These are phyloP conservation scores for Thalia dealbata DNA, from an alignment of 176 grass and related monocot species.

Conservation along the genomic window DNA sequence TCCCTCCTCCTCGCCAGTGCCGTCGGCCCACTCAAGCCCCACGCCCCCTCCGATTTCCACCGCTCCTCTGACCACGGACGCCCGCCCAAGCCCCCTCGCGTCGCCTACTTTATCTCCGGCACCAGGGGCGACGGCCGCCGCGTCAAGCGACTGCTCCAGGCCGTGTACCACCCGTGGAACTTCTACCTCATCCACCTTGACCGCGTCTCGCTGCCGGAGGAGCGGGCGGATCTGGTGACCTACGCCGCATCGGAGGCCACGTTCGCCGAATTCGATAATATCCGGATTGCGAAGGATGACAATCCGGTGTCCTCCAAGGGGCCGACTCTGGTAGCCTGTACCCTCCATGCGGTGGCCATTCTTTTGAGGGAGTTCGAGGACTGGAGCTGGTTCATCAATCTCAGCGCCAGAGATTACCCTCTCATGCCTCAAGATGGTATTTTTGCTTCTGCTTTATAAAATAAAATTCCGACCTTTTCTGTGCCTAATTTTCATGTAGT, in stretches of 20 bases:
- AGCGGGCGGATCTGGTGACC: conserved; percentile 59
- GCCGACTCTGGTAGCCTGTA: conserved; percentile 53
- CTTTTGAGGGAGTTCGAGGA: conserved; percentile 69
- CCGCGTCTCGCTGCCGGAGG: conserved; percentile 30
- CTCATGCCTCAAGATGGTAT: conserved; percentile 89
- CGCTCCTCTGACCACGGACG: background rate
- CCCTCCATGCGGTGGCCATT: conserved; percentile 65
- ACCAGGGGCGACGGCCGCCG: conserved; percentile 51
- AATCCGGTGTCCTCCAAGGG: conserved; percentile 49
- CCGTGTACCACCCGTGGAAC: conserved; percentile 90
- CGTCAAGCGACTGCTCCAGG: conserved; percentile 57
- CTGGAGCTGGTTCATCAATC: conserved; percentile 98
- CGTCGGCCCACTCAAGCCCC: conserved; percentile 17
- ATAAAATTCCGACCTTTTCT: background rate
- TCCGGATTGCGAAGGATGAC: conserved; percentile 41
- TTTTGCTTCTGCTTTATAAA: background rate
- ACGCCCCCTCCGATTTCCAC: background rate
- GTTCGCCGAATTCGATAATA: conserved; percentile 54
- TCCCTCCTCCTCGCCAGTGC: conserved; percentile 39
- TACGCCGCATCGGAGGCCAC: conserved; percentile 49
- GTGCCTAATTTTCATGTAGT: background rate
- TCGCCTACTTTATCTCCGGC: conserved; percentile 79
- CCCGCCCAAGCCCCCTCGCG: conserved; percentile 35
- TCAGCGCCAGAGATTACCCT: conserved; percentile 88
- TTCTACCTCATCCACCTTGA: conserved; percentile 66